Evolutionary conservation across 768 basidiomycete genomes (phyloP).

Genomic region (Termitomyces sp.): DNA sequence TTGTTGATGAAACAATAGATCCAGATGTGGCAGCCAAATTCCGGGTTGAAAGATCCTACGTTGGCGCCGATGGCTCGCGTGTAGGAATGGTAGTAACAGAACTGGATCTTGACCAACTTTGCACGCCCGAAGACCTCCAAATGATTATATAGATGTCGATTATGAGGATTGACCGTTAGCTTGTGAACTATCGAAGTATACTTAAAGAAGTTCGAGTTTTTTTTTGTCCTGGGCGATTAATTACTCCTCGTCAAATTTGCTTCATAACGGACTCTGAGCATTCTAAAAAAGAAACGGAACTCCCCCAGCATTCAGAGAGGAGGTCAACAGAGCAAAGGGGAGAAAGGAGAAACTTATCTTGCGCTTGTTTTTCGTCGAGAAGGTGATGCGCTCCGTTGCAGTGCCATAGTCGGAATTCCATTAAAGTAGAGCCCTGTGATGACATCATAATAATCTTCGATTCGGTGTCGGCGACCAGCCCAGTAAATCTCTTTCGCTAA

Average conservation of each 20-base stretch:
- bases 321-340: neutral
- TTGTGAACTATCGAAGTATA: too few relatives aligned
- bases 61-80: slow-evolving; percentile 20
- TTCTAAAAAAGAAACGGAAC: too few relatives aligned
- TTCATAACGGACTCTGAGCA: too few relatives aligned
- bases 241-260: too few relatives aligned
- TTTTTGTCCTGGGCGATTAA: too few relatives aligned
- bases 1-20: slow-evolving; percentile 60
- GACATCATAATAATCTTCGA: too few relatives aligned
- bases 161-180: neutral
- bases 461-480: too few relatives aligned
- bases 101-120: slow-evolving; percentile 45
- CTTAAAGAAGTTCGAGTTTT: too few relatives aligned
- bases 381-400: neutral
- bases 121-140: slow-evolving; percentile 40
- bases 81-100: slow-evolving; percentile 2
- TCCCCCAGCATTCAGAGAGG: too few relatives aligned
- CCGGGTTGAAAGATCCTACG: slow-evolving; percentile 45
- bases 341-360: neutral
- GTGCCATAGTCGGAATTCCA: too few relatives aligned
- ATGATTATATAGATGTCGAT: neutral
- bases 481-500: too few relatives aligned
- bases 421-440: too few relatives aligned
- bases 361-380: neutral
- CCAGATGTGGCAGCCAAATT: slow-evolving; percentile 53